Evolutionary conservation across 2,329 filamentous ascomycete species (phyloP).

Genomic region (Epichloe baconii): DNA sequence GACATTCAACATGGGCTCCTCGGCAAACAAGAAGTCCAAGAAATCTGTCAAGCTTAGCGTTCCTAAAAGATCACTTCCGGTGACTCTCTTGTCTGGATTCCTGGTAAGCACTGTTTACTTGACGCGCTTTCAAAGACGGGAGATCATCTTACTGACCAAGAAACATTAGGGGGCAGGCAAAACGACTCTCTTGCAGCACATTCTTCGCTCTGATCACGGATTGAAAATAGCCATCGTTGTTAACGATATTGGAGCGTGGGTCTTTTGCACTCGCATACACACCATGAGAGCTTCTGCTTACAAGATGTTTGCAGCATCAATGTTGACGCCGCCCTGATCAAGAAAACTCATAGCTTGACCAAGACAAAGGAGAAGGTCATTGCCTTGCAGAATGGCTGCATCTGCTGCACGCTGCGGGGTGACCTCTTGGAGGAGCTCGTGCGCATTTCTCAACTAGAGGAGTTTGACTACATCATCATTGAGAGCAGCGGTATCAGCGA

Average conservation of each 20-base stretch:
- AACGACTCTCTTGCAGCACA: constrained; percentile 56
- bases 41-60: background rate
- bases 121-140: background rate
- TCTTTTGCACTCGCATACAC: background rate
- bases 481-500: constrained; percentile 63
- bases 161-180: constrained; percentile 49
- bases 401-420: constrained; percentile 62
- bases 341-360: constrained; percentile 39
- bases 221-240: constrained; percentile 59
- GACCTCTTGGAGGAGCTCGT: constrained; percentile 60
- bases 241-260: constrained; percentile 54
- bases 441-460: constrained; percentile 43
- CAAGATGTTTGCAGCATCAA: constrained; percentile 33
- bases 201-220: constrained; percentile 53
- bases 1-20: background rate
- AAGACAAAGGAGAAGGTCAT: constrained; percentile 52
- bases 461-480: constrained; percentile 59
- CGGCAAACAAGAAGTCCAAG: constrained; percentile 1
- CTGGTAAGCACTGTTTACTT: constrained; percentile 10
- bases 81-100: constrained; percentile 23
- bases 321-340: constrained; percentile 50
- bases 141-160: background rate
- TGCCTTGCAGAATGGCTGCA: constrained; percentile 59
- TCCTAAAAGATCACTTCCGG: constrained; percentile 16
- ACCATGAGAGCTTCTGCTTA: background rate